Base-by-base conservation (phyloP, 305 asterid genomes). In the Plantago rigida region DNA sequence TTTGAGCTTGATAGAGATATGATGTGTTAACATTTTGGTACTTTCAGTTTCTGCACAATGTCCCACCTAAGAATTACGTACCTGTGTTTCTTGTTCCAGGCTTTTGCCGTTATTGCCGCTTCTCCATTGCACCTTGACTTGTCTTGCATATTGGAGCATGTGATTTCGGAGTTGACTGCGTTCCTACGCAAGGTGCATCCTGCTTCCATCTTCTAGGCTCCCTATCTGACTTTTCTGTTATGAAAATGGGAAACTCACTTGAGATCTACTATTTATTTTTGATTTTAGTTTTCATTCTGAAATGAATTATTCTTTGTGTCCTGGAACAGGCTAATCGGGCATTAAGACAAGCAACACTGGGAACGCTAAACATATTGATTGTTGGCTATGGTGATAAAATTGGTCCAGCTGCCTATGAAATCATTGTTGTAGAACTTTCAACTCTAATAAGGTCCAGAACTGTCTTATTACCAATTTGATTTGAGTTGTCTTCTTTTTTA, bases 311-410 rank as follows among this genome's bases (percentile, higher is more conserved):
- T 14, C 13, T 13, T 7, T 52, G 34, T 52, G 3, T 52, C 22
- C 19, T 6, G 57, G 29, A 51, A 52, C 76, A 93, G 99, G 97
- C 99, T 67, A 93, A 93, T 72, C 94, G 96, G 68, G 94, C 97
- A 5, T 72, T 93, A 59, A 82, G 97, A 73, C 99, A 89, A 71
- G 95, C 97, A 46, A 93, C 97, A 50, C 84, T 89, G 42, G 99
- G 97, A 69, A 89, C 99, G 12, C 79, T 93, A 61, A 89, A 87
- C 82, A 87, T 94, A 28, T 78, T 93, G 71, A 87, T 89, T 49
- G 95, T 89, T 14, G 97, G 94, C 55, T 93, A 93, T 59, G 95
- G 99, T 47, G 94, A 93, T 78, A 78, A 84, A 84, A 87, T 93
- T 68, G 95, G 88, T 71, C 68, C 97, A 42, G 78, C 93, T 80